phyloP scores from a whole-genome alignment of 129 eudicot species.

The Flaveria trinervia region DNA sequence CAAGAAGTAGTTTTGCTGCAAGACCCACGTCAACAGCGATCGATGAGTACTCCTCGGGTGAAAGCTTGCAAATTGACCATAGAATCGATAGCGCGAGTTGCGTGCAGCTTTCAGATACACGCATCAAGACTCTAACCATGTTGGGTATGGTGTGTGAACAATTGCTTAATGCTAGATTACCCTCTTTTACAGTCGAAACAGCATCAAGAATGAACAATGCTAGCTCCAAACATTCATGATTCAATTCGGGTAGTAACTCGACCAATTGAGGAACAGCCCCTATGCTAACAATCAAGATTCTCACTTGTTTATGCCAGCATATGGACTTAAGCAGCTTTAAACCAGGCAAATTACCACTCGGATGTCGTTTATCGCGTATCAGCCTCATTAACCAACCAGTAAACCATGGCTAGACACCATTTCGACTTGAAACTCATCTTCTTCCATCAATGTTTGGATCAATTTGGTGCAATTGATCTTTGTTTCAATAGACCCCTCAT shows the following conservation, averaged over 20 bases:
- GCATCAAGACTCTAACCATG: slow-evolving; percentile 21
- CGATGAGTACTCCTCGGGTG: slow-evolving; percentile 23
- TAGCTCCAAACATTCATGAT: slow-evolving; percentile 23
- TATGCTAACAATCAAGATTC: not conserved
- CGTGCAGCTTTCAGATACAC: slow-evolving; percentile 23
- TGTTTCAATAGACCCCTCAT: slow-evolving; percentile 34
- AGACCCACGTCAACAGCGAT: slow-evolving; percentile 25
- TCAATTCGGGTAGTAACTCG: not conserved
- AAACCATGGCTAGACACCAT: slow-evolving; percentile 36
- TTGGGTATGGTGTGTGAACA: slow-evolving; percentile 21
- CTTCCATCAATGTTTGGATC: slow-evolving; percentile 26
- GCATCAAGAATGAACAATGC: slow-evolving; percentile 10
- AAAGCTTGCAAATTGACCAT: slow-evolving; percentile 25
- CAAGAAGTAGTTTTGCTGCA: slow-evolving; percentile 25
- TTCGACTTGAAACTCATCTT: slow-evolving; percentile 25
- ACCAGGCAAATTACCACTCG: slow-evolving; percentile 29
- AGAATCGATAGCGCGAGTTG: slow-evolving; percentile 16
- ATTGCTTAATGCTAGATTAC: slow-evolving; percentile 14
- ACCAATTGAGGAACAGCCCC: slow-evolving; percentile 26
- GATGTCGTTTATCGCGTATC: slow-evolving; percentile 29
- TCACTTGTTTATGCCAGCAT: slow-evolving; percentile 2
- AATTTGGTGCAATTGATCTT: slow-evolving; percentile 31
- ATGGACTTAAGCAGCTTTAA: slow-evolving; percentile 3
- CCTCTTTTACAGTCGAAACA: slow-evolving; percentile 4
- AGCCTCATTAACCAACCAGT: slow-evolving; percentile 38